phyloP scores from a whole-genome alignment of 208 protist genomes.

The Crithidia brevicula region DNA sequence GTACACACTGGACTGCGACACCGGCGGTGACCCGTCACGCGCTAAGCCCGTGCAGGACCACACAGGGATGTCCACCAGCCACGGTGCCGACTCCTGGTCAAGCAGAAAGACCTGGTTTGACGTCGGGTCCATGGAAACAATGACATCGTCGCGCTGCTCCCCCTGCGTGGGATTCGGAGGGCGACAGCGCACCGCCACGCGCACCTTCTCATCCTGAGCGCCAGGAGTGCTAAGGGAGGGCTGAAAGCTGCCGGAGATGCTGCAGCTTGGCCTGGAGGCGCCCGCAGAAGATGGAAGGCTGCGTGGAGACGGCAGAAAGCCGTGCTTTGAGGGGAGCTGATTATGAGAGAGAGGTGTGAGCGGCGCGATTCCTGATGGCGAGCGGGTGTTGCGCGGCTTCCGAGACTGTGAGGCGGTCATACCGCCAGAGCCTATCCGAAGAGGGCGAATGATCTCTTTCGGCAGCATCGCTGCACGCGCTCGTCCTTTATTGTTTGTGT shows the following conservation, averaged over 20 bases:
- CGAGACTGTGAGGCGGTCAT: constrained; percentile 1
- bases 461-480: constrained; percentile 27
- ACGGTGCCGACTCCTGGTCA: constrained; percentile 39
- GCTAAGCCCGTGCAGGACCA: constrained; percentile 67
- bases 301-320: constrained; percentile 11
- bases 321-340: constrained; percentile 9
- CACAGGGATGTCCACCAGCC: constrained; percentile 66
- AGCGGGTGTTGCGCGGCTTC: constrained; percentile 3
- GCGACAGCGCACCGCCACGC: constrained; percentile 79
- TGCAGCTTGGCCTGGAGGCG: constrained; percentile 19
- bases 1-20: constrained; percentile 84
- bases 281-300: background rate
- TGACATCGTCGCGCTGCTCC: constrained; percentile 45
- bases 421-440: constrained; percentile 22
- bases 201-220: constrained; percentile 57
- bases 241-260: constrained; percentile 33
- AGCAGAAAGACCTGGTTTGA: constrained; percentile 43
- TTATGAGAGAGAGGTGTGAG: constrained; percentile 29
- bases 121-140: constrained; percentile 77
- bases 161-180: constrained; percentile 49
- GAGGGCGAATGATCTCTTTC: constrained; percentile 34
- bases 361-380: constrained; percentile 15
- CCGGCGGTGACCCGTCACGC: constrained; percentile 44
- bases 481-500: background rate
- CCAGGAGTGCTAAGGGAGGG: constrained; percentile 6